Evolutionary conservation across 129 eudicot genomes (phyloP), one percentile per base, ranked within the genome.

Genomic region (Centella asiatica): DNA sequence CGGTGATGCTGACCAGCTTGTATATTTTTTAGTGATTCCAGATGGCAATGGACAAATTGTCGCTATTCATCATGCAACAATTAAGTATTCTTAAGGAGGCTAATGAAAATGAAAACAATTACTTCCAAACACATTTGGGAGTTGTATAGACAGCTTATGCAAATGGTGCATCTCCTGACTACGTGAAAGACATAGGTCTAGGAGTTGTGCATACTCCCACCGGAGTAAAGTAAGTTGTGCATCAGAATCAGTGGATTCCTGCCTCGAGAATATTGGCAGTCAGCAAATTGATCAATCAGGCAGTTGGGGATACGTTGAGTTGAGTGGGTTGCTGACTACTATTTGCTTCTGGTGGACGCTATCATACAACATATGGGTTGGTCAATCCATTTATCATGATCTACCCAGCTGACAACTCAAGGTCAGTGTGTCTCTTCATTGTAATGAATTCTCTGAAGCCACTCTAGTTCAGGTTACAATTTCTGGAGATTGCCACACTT

Each of bases 71-170:
- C 78, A 79, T 77, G 73, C 84, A 90, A 58, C 94, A 90, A 60
- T 52, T 87, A 53, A 70, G 62, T 58, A 70, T 81, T 51, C 74
- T 90, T 36, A 64, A 40, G 15, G 67, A 67, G 19, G 60, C 73
- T 53, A 66, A 72, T 33, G 73, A 59, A 50, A 67, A 66, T 53
- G 62, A 18, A 11, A 44, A 26, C 51, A 57, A 40, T 20, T 19
- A 56, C 29, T 62, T 71, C 64, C 75, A 73, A 74, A 68, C 85
- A 32, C 76, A 51, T 72, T 77, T 83, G 48, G 98, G 95, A 64
- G 82, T 84, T 61, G 84, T 90, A 62, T 95, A 90, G 50, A 90
- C 97, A 26, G 95, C 97, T 58, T 90, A 90, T 77, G 97, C 94
- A 27, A 90, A 90, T 66, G 97, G 97, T 25, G 95, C 97, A 64